Evolutionary conservation across 78 protist species (phyloP).

Genomic region (Dictyostelium capitatum): DNA sequence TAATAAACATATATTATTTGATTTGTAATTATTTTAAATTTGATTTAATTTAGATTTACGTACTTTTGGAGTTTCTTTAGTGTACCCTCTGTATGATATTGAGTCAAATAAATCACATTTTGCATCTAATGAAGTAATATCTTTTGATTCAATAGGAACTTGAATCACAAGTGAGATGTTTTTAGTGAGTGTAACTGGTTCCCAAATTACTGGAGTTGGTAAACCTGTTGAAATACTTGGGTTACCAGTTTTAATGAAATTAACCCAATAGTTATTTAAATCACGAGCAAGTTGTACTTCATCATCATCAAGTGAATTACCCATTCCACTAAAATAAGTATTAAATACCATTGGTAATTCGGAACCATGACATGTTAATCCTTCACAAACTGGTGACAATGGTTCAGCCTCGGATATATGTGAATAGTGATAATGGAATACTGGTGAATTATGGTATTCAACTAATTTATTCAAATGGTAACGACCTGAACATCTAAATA

Average conservation of each 20-base stretch:
- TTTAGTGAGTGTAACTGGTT: not conserved
- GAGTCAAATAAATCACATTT: not conserved
- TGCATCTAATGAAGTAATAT: not conserved
- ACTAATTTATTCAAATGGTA: not conserved
- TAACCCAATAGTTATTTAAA: slow-evolving; percentile 39
- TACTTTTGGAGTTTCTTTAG: not conserved
- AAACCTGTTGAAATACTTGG: slow-evolving; percentile 26
- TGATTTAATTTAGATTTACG: too few species aligned
- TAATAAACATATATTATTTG: too few species aligned
- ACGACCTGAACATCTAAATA: slow-evolving; percentile 46
- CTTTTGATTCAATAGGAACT: not conserved
- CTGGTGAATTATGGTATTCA: not conserved
- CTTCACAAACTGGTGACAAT: slow-evolving; percentile 54
- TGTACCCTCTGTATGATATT: slow-evolving; percentile 6
- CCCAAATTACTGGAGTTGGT: slow-evolving; percentile 24
- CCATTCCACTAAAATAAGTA: not conserved
- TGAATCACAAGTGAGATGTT: not conserved
- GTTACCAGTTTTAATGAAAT: slow-evolving; percentile 16
- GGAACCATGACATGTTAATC: slow-evolving; percentile 55
- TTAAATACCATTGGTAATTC: slow-evolving; percentile 67
- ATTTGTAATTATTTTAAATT: too few species aligned
- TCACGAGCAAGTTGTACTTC: not conserved
- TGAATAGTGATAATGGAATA: slow-evolving; percentile 21
- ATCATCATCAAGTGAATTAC: not conserved
- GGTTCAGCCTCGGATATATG: slow-evolving; percentile 24